Evolutionary conservation across 2,329 filamentous ascomycete genomes (phyloP).

Genomic region (Aspergillus spinulosporus): DNA sequence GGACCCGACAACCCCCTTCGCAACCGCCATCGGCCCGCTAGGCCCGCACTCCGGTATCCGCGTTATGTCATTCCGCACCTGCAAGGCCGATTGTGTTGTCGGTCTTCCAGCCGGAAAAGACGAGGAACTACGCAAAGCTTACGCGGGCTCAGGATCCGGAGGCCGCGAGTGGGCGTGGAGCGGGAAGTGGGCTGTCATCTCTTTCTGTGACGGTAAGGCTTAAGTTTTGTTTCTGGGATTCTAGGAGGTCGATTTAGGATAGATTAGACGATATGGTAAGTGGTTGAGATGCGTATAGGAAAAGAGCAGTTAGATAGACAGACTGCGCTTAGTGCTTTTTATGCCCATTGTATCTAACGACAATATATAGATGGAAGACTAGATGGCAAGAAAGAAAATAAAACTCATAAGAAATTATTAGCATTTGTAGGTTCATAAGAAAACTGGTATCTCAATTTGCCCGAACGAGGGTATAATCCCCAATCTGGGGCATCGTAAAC

Average conservation of each 20-base stretch:
- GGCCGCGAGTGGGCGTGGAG: constrained; percentile 89
- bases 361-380: background rate
- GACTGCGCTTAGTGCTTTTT: background rate
- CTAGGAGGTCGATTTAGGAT: background rate
- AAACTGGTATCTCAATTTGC: background rate
- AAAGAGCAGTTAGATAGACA: background rate
- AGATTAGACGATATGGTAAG: background rate
- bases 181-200: constrained; percentile 95
- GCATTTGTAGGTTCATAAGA: background rate
- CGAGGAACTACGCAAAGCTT: constrained; percentile 69
- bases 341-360: background rate
- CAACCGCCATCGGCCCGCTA: constrained; percentile 79
- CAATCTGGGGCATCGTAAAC: background rate
- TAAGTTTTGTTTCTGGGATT: background rate
- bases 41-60: constrained; percentile 80
- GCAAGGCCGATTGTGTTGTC: constrained; percentile 95
- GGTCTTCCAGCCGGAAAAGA: constrained; percentile 80
- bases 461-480: background rate
- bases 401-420: background rate
- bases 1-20: constrained; percentile 85
- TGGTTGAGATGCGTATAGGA: background rate
- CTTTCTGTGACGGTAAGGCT: constrained; percentile 70
- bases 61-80: constrained; percentile 82
- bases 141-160: constrained; percentile 68
- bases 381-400: background rate